These are phyloP conservation scores for Orobanche coerulescens DNA, from an alignment of 257 asterid genomes.

Conservation along the genomic window DNA sequence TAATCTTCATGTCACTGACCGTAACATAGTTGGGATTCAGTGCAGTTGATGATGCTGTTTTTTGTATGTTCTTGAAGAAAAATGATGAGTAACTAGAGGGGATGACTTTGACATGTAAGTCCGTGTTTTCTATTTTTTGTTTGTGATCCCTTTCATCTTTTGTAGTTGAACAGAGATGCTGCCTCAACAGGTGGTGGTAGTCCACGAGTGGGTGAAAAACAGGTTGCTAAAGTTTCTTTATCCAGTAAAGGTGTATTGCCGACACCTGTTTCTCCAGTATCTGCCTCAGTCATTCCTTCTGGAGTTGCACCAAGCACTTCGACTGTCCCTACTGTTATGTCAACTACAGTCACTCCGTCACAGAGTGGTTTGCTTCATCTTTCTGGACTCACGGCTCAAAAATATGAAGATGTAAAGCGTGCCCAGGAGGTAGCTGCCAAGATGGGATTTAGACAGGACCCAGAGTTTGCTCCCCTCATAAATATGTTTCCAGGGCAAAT, in stretches of 20 bases:
- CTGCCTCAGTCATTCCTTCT: conserved; percentile 23
- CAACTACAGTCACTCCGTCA: conserved; percentile 30
- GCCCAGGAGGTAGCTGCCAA: conserved; percentile 91
- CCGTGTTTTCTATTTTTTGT: not conserved
- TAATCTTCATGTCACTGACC: no score
- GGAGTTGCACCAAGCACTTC: conserved; percentile 29
- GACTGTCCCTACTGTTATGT: conserved; percentile 18
- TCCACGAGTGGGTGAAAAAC: conserved; percentile 37
- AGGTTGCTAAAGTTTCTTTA: conserved; percentile 28
- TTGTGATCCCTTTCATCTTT: conserved; percentile 11
- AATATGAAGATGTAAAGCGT: conserved; percentile 71
- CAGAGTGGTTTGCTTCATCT: conserved; percentile 63
- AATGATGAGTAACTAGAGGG: not conserved
- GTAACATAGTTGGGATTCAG: no score
- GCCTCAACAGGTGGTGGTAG: conserved; percentile 38
- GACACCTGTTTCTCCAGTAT: conserved; percentile 26
- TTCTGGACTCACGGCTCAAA: conserved; percentile 65
- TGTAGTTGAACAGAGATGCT: conserved; percentile 62
- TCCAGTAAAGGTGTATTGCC: conserved; percentile 32
- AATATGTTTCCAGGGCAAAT: conserved; percentile 92
- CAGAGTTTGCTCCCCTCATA: conserved; percentile 73
- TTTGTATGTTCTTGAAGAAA: not conserved
- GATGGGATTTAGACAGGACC: conserved; percentile 92
- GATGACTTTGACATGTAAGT: not conserved
- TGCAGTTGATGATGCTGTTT: not conserved